Base-by-base conservation (phyloP, 2,329 filamentous ascomycete species). In the Aspergillus neoniger region DNA sequence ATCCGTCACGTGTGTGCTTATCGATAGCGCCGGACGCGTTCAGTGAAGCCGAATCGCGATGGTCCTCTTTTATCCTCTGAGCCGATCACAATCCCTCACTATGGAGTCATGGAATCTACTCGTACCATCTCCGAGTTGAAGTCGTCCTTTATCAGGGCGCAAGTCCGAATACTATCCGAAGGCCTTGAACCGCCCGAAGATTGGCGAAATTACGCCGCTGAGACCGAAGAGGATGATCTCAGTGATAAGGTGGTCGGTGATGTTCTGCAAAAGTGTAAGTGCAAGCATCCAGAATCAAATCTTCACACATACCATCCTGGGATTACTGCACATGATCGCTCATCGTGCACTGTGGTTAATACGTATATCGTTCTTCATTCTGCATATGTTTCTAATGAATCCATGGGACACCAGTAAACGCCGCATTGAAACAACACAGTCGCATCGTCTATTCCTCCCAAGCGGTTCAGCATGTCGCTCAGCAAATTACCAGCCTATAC, bases 401-500 rank as follows among this genome's bases (percentile, higher is more conserved):
- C 53, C 10, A 36, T 25, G 15, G 25, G 25, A 41, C 41, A 14
- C 49, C 58, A 83, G 83, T 84, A 17, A 85, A 85, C 62, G 75
- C 77, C 36, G 76, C 78, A 39, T 70, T 84, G 57, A 81, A 80
- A 60, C 79, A 83, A 44, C 83, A 86, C 70, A 81, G 80, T 63
- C 82, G 81, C 51, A 74, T 80, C 58, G 80, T 83, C 43, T 85
- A 84, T 73, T 81, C 81, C 49, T 78, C 79, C 0, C 81, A 85
- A 65, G 83, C 83, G 41, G 81, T 82, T 55, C 80, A 84, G 53
- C 82, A 85, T 72, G 77, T 85, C 55, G 82, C 83, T 19, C 80
- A 83, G 62, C 82, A 85, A 68, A 83, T 86, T 63, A 80, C 84
- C 66, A 77, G 75, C 23, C 70, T 85, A 25, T 85, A 85, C 68